Conservation (phyloP, 176 grass and related monocot genomes). For the Oryza punctata region DNA sequence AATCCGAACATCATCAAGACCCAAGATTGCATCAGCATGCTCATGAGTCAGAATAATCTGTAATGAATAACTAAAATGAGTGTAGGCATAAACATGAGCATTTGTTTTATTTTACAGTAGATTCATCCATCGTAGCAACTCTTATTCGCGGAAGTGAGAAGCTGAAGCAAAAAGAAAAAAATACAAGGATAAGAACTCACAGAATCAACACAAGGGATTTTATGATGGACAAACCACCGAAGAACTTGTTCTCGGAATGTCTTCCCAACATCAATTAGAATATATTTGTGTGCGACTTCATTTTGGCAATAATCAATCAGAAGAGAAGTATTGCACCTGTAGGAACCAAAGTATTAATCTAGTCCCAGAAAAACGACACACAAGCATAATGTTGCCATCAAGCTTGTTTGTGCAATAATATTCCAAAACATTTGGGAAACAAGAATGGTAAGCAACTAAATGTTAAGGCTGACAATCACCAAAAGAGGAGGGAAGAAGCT, state of each 20-base stretch:
- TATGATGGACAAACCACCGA: constrained; percentile 88
- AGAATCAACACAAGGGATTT: constrained; percentile 90
- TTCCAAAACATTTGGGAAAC: not conserved
- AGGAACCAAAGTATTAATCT: constrained; percentile 28
- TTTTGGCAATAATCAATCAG: constrained; percentile 92
- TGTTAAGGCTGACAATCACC: not conserved
- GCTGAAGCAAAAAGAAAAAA: constrained; percentile 23
- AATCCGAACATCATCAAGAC: constrained; percentile 88
- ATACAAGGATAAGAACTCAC: constrained; percentile 50
- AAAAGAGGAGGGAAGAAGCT: not conserved
- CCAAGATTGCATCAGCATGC: constrained; percentile 88
- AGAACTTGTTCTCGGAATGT: constrained; percentile 95
- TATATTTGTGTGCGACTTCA: constrained; percentile 70
- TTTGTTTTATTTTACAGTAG: not conserved
- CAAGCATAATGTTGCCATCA: not conserved
- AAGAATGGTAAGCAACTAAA: not conserved
- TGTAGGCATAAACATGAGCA: not conserved
- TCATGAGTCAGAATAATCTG: constrained; percentile 99
- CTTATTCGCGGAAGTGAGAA: constrained; percentile 1
- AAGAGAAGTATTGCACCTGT: constrained; percentile 94
- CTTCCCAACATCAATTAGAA: constrained; percentile 93
- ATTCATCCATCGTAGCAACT: constrained; percentile 1
- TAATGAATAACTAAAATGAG: constrained; percentile 29
- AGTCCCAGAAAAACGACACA: constrained; percentile 19
- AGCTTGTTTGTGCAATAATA: not conserved